These are phyloP conservation scores for Orbilia oligospora DNA, from an alignment of 2,329 filamentous ascomycete genomes.

Conservation along the genomic window DNA sequence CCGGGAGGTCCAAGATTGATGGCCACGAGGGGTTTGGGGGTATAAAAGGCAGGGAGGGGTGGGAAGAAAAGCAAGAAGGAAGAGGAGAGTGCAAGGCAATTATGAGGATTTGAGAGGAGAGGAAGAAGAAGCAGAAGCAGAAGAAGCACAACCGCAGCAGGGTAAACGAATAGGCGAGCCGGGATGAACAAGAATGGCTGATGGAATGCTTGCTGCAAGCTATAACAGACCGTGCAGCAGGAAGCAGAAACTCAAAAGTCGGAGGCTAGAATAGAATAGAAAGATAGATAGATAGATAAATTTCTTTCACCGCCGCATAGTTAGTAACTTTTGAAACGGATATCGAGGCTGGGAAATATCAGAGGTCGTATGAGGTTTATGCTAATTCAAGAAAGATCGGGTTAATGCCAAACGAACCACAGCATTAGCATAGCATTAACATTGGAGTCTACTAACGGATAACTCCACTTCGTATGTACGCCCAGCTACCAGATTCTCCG, in stretches of 20 bases:
- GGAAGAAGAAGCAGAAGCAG: conserved; percentile 5
- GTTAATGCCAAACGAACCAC: background rate
- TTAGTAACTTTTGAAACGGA: conserved; percentile 41
- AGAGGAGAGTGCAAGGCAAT: conserved; percentile 29
- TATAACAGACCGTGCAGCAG: conserved; percentile 10
- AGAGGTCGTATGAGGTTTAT: conserved; percentile 10
- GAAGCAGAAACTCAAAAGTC: no score
- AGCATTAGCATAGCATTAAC: conserved; percentile 1
- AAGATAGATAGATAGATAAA: background rate
- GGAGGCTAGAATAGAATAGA: no score
- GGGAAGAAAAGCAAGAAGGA: conserved; percentile 21
- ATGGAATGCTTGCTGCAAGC: conserved; percentile 48
- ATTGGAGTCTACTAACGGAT: conserved; percentile 8
- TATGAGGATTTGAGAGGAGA: conserved; percentile 15
- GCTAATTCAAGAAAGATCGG: conserved; percentile 14
- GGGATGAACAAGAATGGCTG: conserved; percentile 51
- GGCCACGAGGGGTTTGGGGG: conserved; percentile 48
- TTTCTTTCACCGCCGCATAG: conserved; percentile 46
- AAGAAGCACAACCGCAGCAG: conserved; percentile 48
- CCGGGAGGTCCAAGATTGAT: conserved; percentile 5
- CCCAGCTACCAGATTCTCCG: conserved; percentile 31
- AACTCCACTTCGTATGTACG: conserved; percentile 24
- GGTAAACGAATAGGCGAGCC: conserved; percentile 60
- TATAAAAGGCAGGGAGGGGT: conserved; percentile 28
- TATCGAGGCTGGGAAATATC: conserved; percentile 4